phyloP scores from a whole-genome alignment of 225 moss, liverwort and hornwort genomes.

The Marchantia polymorpha region DNA sequence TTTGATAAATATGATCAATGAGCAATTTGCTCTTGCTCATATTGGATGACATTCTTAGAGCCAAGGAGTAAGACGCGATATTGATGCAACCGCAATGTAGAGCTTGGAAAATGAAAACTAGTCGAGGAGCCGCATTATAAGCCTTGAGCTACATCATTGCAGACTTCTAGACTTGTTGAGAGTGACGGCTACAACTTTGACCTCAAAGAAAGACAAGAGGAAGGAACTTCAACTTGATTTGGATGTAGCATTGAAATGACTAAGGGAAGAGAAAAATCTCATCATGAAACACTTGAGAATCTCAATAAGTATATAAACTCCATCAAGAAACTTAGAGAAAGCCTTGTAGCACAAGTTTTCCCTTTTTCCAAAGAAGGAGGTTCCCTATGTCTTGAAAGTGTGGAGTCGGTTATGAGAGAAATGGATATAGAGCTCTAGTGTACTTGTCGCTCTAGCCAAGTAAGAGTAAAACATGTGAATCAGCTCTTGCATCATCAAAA shows the following conservation, averaged over 20 bases:
- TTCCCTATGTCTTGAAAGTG: slow-evolving; percentile 31
- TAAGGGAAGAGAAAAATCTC: slow-evolving; percentile 61
- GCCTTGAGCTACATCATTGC: slow-evolving; percentile 50
- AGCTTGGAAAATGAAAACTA: slow-evolving; percentile 51
- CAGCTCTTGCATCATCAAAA: slow-evolving; percentile 35
- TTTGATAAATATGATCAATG: too few species aligned
- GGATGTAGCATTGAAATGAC: slow-evolving; percentile 52
- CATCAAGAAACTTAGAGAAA: slow-evolving; percentile 48
- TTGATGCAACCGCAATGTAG: slow-evolving; percentile 46
- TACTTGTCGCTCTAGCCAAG: slow-evolving; percentile 13
- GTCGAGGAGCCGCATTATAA: slow-evolving; percentile 50
- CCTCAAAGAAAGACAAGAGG: slow-evolving; percentile 59
- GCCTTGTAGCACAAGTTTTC: slow-evolving; percentile 40
- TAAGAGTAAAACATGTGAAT: slow-evolving; percentile 41
- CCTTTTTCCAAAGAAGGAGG: slow-evolving; percentile 39
- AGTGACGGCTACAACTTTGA: slow-evolving; percentile 50
- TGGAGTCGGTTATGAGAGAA: slow-evolving; percentile 49
- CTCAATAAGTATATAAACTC: slow-evolving; percentile 54
- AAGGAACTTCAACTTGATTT: slow-evolving; percentile 55
- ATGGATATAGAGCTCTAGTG: slow-evolving; percentile 55
- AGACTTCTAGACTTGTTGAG: slow-evolving; percentile 53
- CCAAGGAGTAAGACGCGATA: slow-evolving; percentile 50
- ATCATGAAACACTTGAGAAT: slow-evolving; percentile 60
- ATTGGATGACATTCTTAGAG: slow-evolving; percentile 45
- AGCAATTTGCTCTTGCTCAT: too few species aligned